These are phyloP conservation scores for Hemerocallis citrina DNA, from an alignment of 106 monocot species.

Conservation along the genomic window DNA sequence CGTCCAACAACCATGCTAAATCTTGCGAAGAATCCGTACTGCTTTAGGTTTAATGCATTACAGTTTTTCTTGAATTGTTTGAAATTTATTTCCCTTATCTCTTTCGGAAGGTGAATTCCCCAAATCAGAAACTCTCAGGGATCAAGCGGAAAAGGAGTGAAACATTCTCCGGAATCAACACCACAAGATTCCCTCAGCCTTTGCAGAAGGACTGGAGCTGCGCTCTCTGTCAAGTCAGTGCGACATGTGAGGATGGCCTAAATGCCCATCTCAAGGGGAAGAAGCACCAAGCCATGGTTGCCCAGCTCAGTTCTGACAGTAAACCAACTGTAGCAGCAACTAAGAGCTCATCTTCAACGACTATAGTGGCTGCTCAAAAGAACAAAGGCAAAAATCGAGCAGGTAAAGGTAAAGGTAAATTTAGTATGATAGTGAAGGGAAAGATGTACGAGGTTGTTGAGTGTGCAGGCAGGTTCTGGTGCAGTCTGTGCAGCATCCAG, in stretches of 20 bases:
- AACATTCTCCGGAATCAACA: neutral
- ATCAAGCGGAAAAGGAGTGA: neutral
- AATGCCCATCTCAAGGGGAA: slow-evolving; percentile 27
- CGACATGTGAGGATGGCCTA: slow-evolving; percentile 11
- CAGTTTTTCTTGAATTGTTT: too few species aligned
- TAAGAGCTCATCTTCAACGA: too few species aligned
- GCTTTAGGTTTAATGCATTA: too few species aligned
- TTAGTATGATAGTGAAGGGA: too few species aligned
- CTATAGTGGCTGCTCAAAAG: too few species aligned
- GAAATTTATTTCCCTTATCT: too few species aligned
- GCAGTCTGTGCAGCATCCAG: neutral
- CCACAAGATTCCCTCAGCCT: neutral
- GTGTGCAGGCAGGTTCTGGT: neutral
- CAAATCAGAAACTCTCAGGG: neutral
- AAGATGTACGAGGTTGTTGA: neutral
- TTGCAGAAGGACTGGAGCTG: slow-evolving; percentile 5
- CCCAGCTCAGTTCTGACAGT: neutral
- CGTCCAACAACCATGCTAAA: too few species aligned
- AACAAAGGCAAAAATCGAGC: too few species aligned
- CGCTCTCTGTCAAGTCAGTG: slow-evolving; percentile 25
- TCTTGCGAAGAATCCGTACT: too few species aligned
- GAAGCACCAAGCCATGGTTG: slow-evolving; percentile 17
- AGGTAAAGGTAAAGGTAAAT: too few species aligned
- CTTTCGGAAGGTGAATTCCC: too few species aligned
- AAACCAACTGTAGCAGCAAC: neutral